These are phyloP conservation scores for Cucurbita maxima DNA, from an alignment of 306 rosid species.

Conservation along the genomic window DNA sequence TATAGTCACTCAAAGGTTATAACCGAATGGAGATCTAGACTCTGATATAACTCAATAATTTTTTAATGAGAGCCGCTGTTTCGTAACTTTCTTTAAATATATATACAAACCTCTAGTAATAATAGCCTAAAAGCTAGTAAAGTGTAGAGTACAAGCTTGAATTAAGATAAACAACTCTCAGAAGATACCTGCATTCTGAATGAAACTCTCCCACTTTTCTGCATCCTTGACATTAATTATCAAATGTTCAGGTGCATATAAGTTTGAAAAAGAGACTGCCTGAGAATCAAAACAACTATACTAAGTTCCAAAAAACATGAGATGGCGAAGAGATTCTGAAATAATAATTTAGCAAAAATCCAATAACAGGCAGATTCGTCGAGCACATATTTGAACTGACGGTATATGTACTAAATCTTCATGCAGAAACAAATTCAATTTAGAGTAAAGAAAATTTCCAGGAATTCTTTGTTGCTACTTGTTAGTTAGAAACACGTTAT, in stretches of 20 bases:
- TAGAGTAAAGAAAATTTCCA: not conserved
- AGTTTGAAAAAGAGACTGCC: slow-evolving; percentile 87
- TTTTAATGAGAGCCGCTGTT: not conserved
- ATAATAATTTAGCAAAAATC: not conserved
- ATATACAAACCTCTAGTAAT: not conserved
- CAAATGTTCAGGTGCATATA: slow-evolving; percentile 93
- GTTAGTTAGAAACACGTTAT: not conserved
- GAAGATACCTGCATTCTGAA: slow-evolving; percentile 77
- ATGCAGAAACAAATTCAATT: not conserved
- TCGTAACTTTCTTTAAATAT: not conserved
- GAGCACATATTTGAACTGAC: not conserved
- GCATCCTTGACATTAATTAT: slow-evolving; percentile 81
- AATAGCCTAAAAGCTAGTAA: not conserved
- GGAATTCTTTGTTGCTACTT: not conserved
- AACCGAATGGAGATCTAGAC: not conserved
- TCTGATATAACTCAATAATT: not conserved
- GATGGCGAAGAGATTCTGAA: not conserved
- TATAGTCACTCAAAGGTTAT: not conserved
- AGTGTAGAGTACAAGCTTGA: not conserved
- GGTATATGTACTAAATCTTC: not conserved
- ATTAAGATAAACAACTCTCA: not conserved
- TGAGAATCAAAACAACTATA: slow-evolving; percentile 24
- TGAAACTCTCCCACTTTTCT: slow-evolving; percentile 90
- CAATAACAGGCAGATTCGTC: not conserved
- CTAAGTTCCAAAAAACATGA: not conserved